Percentiles rank a stretch among this genome's conserved stretches.
These are phyloP conservation scores for Rhynchospora breviuscula DNA, from an alignment of 176 grass and related monocot genomes.

Conservation along the genomic window DNA sequence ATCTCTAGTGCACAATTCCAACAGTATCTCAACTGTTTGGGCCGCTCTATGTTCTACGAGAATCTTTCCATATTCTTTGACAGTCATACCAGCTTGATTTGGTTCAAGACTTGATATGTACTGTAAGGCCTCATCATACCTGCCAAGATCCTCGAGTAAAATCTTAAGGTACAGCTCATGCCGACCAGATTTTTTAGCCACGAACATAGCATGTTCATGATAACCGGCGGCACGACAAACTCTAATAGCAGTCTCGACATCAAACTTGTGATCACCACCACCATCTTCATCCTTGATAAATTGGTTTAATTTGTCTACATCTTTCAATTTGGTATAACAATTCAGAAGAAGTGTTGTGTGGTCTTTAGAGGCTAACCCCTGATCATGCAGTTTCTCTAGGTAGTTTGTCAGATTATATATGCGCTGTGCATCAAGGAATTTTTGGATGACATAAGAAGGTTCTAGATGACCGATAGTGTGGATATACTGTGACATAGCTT, in stretches of 20 bases:
- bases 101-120: conserved; percentile 90
- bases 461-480: conserved; percentile 94
- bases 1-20: conserved; percentile 64
- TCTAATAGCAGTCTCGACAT: conserved; percentile 97
- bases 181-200: conserved; percentile 87
- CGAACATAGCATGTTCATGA: conserved; percentile 96
- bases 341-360: conserved; percentile 84
- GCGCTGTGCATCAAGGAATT: conserved; percentile 92
- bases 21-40: conserved; percentile 84
- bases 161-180: conserved; percentile 98
- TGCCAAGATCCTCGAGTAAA: conserved; percentile 94
- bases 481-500: conserved; percentile 97
- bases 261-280: conserved; percentile 84
- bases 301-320: conserved; percentile 73
- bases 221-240: conserved; percentile 92
- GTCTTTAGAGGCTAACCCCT: conserved; percentile 75
- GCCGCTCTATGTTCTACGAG: conserved; percentile 79
- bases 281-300: conserved; percentile 85
- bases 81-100: conserved; percentile 82
- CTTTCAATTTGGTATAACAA: conserved; percentile 89
- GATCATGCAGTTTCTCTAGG: conserved; percentile 92
- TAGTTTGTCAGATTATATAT: conserved; percentile 97
- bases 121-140: conserved; percentile 80
- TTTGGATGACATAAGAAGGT: conserved; percentile 97
- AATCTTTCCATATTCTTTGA: conserved; percentile 98